Base-by-base conservation (phyloP, 257 asterid species). In the Ilex aquifolium region DNA sequence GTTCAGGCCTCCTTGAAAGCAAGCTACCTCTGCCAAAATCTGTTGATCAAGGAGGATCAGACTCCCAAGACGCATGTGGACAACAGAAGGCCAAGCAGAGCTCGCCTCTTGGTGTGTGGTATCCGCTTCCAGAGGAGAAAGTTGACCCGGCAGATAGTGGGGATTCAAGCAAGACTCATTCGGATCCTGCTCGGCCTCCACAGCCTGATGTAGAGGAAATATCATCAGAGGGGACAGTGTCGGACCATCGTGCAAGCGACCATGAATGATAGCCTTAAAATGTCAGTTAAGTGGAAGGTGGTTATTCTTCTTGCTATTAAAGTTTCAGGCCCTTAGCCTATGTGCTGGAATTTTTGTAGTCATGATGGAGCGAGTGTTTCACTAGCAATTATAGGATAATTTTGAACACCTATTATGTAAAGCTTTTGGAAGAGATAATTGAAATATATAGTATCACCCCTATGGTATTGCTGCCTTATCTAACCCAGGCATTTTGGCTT, bases 171-270 rank as follows among this genome's bases (percentile, higher is more conserved):
- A 77, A 83, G 67, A 80, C 76, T 32, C 76, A 46, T 60, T 82
- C 84, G 7, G 82, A 72, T 60, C 67, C 62, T 67, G 61, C 61
- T 66, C 59, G 15, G 42, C 72, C 59, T 7, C 13, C 21, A 63
- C 75, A 59, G 67, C 51, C 50, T 14, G 80, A 71, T 60, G 79
- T 21, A 60, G 76, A 72, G 56, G 91, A 75, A 62, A 51, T 65
- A 48, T 86, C 95, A 36, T 91, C 96, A 5, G 86, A 87, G 71
- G 95, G 78, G 74, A 82, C 88, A 1, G 36, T 80, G 17, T 76
- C 96, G 8, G 94, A 79, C 77, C 77, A 79, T 66, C 78, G 65
- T 57, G 70, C 51, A 13, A 66, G 67, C 72, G 69, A 67, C 30
- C 72, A 21, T 72, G 80, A 78, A 73, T 79, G 65, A 31, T 83